Conservation (phyloP, 1,139 yeast genomes). For the Wickerhamiella pararugosa region DNA sequence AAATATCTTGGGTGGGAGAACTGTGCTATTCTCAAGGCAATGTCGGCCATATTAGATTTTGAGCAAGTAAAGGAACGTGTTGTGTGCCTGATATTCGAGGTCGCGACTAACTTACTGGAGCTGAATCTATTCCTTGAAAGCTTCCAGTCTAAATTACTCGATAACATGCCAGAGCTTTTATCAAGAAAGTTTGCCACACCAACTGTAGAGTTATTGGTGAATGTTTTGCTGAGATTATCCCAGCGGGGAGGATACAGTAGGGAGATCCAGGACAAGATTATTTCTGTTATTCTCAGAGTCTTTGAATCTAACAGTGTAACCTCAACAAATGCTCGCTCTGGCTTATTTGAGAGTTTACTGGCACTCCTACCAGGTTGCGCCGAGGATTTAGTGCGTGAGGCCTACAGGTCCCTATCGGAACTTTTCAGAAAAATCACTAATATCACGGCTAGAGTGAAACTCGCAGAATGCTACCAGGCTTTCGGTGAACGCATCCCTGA, state of each 20-base stretch:
- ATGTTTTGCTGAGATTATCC: not conserved
- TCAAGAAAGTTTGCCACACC: not conserved
- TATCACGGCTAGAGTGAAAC: slow-evolving; percentile 41
- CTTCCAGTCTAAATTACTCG: not conserved
- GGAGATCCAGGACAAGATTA: too few species aligned
- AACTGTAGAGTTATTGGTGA: slow-evolving; percentile 3
- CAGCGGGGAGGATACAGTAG: too few species aligned
- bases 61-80: slow-evolving; percentile 55
- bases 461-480: slow-evolving; percentile 44
- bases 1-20: slow-evolving; percentile 33
- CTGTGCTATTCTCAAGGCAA: slow-evolving; percentile 38
- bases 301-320: too few species aligned
- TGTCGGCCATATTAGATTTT: slow-evolving; percentile 40
- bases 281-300: too few species aligned
- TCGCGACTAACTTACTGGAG: slow-evolving; percentile 34
- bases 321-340: too few species aligned
- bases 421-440: slow-evolving; percentile 47
- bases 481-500: slow-evolving; percentile 41
- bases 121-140: not conserved
- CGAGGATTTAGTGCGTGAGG: slow-evolving; percentile 37
- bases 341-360: slow-evolving; percentile 21
- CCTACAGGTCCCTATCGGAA: slow-evolving; percentile 43
- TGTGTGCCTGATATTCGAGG: slow-evolving; percentile 39
- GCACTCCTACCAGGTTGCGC: slow-evolving; percentile 30
- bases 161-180: slow-evolving; percentile 1